phyloP scores from a whole-genome alignment of 208 protist genomes.

The Trypanosoma vivax region DNA sequence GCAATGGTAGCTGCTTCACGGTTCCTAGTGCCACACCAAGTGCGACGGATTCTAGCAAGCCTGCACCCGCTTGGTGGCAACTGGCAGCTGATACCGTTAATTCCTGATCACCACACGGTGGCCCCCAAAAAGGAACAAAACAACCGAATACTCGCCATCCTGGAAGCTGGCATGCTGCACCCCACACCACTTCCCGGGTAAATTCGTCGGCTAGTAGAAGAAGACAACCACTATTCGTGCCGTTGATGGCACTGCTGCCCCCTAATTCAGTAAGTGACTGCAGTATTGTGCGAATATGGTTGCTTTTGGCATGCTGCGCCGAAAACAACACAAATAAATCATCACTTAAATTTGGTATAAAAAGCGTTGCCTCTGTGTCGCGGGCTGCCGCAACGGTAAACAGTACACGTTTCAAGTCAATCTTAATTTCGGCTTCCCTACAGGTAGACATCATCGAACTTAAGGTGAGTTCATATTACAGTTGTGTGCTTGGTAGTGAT shows the following conservation, averaged over 20 bases:
- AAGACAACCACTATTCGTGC: constrained; percentile 3
- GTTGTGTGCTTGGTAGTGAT: neutral
- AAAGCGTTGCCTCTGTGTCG: neutral
- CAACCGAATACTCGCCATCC: constrained; percentile 14
- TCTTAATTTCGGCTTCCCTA: neutral
- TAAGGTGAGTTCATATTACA: neutral
- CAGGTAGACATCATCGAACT: neutral
- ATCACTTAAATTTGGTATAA: constrained; percentile 10
- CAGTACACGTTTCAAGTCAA: constrained; percentile 5
- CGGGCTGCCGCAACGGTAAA: constrained; percentile 7
- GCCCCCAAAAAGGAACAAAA: constrained; percentile 30
- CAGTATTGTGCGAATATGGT: constrained; percentile 2
- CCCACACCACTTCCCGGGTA: constrained; percentile 13
- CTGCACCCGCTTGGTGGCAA: constrained; percentile 10
- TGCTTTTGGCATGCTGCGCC: constrained; percentile 4
- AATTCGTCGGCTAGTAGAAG: constrained; percentile 26
- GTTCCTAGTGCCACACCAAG: constrained; percentile 54
- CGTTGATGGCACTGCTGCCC: neutral
- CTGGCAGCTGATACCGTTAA: constrained; percentile 20
- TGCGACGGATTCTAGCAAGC: constrained; percentile 36
- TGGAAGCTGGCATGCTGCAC: neutral
- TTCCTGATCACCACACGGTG: constrained; percentile 46
- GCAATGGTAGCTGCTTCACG: constrained; percentile 34
- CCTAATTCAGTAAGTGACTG: neutral
- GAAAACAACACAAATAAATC: constrained; percentile 22